Conservation (phyloP, 23 red algal species). For the Gracilaria domingensis region DNA sequence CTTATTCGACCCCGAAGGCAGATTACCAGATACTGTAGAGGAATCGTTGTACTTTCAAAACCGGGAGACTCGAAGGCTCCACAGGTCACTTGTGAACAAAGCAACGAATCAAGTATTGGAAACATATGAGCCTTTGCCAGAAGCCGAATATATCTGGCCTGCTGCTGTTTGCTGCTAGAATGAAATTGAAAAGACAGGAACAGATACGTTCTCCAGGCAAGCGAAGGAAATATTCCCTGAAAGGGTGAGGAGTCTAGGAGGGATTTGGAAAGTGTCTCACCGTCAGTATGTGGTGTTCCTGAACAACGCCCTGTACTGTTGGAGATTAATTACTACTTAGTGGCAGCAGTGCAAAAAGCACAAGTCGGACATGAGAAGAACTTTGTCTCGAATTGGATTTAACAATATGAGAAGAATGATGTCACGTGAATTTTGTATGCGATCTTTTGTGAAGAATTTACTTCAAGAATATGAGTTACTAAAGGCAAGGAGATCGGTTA, state of each 20-base stretch:
- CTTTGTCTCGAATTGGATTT: neutral
- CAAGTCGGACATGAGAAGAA: neutral
- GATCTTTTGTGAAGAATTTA: neutral
- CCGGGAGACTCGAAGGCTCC: neutral
- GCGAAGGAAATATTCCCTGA: neutral
- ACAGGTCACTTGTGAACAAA: neutral
- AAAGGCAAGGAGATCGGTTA: neutral
- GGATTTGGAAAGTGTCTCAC: constrained; percentile 4
- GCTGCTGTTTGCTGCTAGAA: neutral
- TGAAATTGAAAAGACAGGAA: constrained; percentile 21
- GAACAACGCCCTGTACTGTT: neutral
- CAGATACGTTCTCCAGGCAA: constrained; percentile 9
- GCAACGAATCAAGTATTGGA: neutral
- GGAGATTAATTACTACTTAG: neutral
- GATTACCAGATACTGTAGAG: neutral
- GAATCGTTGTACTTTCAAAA: neutral
- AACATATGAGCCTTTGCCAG: neutral
- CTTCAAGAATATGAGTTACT: neutral
- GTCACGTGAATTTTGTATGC: neutral
- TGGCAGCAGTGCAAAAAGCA: neutral
- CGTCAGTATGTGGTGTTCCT: neutral
- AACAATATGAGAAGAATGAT: neutral
- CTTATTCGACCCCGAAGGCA: neutral
- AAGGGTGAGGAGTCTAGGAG: neutral
- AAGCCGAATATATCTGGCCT: neutral